phyloP scores from a whole-genome alignment of 2,329 filamentous ascomycete genomes.

The Neopestalotiopsis sp. region DNA sequence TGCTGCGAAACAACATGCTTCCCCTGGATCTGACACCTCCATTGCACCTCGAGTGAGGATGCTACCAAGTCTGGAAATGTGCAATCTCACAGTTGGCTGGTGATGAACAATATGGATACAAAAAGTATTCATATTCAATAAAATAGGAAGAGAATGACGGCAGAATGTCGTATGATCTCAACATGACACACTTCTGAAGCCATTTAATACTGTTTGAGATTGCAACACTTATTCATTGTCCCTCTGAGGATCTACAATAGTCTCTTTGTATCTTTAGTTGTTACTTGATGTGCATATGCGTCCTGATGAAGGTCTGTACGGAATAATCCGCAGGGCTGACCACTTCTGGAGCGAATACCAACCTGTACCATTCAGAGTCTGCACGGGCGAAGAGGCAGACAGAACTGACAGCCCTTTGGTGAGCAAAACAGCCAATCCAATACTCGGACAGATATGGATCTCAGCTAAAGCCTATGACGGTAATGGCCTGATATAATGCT shows the following conservation, averaged over 20 bases:
- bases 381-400: too few relatives aligned
- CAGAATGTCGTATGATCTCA: constrained; percentile 21
- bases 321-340: too few relatives aligned
- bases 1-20: background rate
- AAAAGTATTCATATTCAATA: constrained; percentile 15
- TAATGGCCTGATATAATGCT: background rate
- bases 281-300: too few relatives aligned
- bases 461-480: background rate
- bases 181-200: constrained; percentile 22
- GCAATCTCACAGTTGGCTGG: constrained; percentile 19
- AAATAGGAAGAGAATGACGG: constrained; percentile 23
- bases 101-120: constrained; percentile 19
- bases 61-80: background rate
- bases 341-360: too few relatives aligned
- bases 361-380: too few relatives aligned
- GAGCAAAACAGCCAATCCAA: background rate
- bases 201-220: constrained; percentile 5
- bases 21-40: background rate
- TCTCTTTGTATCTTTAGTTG: too few relatives aligned
- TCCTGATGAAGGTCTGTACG: too few relatives aligned
- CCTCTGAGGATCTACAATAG: too few relatives aligned
- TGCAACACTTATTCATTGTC: background rate
- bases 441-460: background rate
- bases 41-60: constrained; percentile 5
- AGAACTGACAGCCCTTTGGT: background rate